Evolutionary conservation across 164 flowering plant genomes (phyloP).

Genomic region (Chimonanthus salicifolius): DNA sequence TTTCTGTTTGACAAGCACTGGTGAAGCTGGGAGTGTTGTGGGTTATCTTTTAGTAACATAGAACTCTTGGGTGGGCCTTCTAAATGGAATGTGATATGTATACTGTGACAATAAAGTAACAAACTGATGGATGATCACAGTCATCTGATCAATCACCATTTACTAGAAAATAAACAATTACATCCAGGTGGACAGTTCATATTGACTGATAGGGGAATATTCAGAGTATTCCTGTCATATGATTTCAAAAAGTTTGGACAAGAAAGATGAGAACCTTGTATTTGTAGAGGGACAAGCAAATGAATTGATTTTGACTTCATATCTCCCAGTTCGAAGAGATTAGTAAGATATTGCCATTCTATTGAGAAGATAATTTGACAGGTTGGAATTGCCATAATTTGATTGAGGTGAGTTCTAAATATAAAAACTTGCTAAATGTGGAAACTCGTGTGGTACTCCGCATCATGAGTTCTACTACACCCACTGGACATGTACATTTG

Average conservation of each 20-base stretch:
- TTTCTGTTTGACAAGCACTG: not conserved
- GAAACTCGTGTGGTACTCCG: too few species aligned
- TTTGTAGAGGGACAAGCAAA: not conserved
- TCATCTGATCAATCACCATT: not conserved
- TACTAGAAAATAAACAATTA: not conserved
- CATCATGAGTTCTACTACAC: not conserved
- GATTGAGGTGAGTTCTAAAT: not conserved
- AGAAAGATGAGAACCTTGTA: not conserved
- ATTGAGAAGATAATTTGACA: not conserved
- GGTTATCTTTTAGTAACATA: not conserved
- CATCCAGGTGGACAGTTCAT: not conserved
- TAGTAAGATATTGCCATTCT: too few species aligned
- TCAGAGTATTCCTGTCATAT: not conserved
- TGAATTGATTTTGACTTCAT: not conserved
- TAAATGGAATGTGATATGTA: not conserved
- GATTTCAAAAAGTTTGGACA: not conserved
- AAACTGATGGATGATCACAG: not conserved
- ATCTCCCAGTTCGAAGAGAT: not conserved
- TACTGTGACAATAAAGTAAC: not conserved
- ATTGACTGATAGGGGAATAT: not conserved
- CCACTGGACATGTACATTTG: not conserved
- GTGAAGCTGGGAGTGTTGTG: not conserved
- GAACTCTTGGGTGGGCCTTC: not conserved
- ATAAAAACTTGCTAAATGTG: too few species aligned
- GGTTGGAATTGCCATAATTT: not conserved